Conservation (phyloP, 78 protist genomes). For the Dictyostelium firmibasis region DNA sequence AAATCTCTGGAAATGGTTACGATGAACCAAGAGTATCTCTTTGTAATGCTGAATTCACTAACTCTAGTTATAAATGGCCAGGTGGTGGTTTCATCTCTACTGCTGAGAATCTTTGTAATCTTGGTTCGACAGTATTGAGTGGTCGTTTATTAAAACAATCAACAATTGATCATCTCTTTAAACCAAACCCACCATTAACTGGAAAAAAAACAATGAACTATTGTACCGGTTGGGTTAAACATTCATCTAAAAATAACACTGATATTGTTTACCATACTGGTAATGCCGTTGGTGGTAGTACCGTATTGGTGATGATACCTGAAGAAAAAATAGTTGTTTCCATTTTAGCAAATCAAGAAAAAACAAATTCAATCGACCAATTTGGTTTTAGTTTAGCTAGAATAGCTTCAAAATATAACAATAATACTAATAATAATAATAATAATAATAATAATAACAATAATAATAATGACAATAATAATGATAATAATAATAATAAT, state of each 20-base stretch:
- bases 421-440: no score
- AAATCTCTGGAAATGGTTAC: background rate
- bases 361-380: background rate
- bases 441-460: background rate
- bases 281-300: conserved; percentile 54
- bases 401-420: background rate
- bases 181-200: background rate
- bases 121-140: conserved; percentile 3
- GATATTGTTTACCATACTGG: conserved; percentile 63
- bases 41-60: conserved; percentile 44
- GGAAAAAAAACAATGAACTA: conserved; percentile 5
- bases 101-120: conserved; percentile 28
- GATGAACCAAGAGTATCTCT: background rate
- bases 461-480: background rate
- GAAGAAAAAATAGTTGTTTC: conserved; percentile 25
- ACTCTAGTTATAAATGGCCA: conserved; percentile 42
- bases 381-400: conserved; percentile 28
- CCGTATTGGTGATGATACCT: conserved; percentile 8
- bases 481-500: background rate
- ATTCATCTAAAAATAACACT: background rate
- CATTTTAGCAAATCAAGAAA: conserved; percentile 36
- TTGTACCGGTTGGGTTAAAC: conserved; percentile 46
- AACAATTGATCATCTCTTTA: conserved; percentile 4
- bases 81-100: conserved; percentile 67
- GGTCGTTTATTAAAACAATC: conserved; percentile 9